These are phyloP conservation scores for Speleostelium caveatum DNA, from an alignment of 78 protist species.

Conservation along the genomic window DNA sequence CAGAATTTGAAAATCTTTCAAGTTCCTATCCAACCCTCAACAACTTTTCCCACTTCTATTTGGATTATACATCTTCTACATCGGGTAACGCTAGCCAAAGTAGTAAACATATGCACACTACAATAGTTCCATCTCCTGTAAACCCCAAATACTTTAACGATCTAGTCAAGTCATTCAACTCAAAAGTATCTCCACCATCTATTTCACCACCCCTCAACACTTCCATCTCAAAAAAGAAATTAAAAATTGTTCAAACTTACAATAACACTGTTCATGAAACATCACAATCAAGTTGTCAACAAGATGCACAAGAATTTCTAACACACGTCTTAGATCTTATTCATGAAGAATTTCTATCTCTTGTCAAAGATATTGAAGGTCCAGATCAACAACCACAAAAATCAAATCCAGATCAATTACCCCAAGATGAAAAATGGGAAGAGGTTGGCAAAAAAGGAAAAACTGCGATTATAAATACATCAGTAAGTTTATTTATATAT, in stretches of 20 bases:
- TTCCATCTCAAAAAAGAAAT: slow-evolving; percentile 41
- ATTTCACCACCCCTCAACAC: background rate
- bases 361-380: slow-evolving; percentile 37
- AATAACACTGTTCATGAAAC: background rate
- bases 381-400: background rate
- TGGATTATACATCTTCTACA: background rate
- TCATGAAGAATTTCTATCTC: slow-evolving; percentile 62
- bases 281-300: slow-evolving; percentile 35
- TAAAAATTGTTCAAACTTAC: slow-evolving; percentile 10
- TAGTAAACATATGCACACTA: background rate
- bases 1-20: slow-evolving; percentile 14
- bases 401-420: background rate
- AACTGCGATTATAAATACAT: slow-evolving; percentile 38
- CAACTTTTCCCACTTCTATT: slow-evolving; percentile 3
- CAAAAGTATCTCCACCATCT: slow-evolving; percentile 44
- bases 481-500: background rate
- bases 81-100: background rate
- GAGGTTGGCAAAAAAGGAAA: slow-evolving; percentile 44
- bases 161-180: slow-evolving; percentile 55
- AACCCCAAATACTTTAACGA: slow-evolving; percentile 76
- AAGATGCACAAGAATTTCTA: slow-evolving; percentile 78
- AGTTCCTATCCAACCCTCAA: slow-evolving; percentile 63
- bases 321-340: slow-evolving; percentile 45
- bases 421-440: slow-evolving; percentile 45
- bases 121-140: slow-evolving; percentile 9